These are phyloP conservation scores for Colletotrichum theobromicola DNA, from an alignment of 2,329 filamentous ascomycete genomes.

Conservation along the genomic window DNA sequence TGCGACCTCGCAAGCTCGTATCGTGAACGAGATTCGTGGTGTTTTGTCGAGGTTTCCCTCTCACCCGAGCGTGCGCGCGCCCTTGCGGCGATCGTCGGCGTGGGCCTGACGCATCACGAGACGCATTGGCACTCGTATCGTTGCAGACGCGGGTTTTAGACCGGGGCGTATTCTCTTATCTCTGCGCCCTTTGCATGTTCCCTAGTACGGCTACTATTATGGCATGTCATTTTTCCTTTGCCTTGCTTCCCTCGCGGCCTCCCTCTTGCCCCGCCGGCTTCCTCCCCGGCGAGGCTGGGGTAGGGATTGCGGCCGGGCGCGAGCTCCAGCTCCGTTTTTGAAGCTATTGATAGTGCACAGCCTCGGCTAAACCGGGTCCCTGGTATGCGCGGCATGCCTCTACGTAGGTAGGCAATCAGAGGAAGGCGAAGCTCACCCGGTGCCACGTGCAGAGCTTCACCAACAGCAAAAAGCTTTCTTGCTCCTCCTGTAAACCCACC, in stretches of 20 bases:
- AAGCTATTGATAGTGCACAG: constrained; percentile 15
- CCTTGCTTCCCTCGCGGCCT: neutral
- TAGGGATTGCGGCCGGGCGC: neutral
- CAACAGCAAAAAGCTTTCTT: neutral
- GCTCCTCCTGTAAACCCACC: neutral
- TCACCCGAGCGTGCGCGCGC: too few species aligned
- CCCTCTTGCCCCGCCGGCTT: neutral
- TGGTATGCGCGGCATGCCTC: neutral
- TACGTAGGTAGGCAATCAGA: neutral
- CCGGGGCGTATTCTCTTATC: neutral
- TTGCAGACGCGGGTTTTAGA: neutral
- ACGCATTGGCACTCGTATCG: neutral
- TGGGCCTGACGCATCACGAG: neutral
- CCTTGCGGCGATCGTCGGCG: neutral
- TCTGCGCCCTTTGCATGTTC: neutral
- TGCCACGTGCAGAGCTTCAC: neutral
- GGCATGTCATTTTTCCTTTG: neutral
- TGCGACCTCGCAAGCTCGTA: neutral
- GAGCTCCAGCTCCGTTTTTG: neutral
- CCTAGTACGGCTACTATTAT: neutral
- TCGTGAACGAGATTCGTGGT: neutral
- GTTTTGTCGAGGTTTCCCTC: neutral
- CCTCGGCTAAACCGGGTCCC: neutral
- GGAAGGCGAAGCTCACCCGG: neutral
- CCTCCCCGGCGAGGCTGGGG: neutral